Evolutionary conservation across 306 rosid species (phyloP).

Genomic region (Acacia confusa): DNA sequence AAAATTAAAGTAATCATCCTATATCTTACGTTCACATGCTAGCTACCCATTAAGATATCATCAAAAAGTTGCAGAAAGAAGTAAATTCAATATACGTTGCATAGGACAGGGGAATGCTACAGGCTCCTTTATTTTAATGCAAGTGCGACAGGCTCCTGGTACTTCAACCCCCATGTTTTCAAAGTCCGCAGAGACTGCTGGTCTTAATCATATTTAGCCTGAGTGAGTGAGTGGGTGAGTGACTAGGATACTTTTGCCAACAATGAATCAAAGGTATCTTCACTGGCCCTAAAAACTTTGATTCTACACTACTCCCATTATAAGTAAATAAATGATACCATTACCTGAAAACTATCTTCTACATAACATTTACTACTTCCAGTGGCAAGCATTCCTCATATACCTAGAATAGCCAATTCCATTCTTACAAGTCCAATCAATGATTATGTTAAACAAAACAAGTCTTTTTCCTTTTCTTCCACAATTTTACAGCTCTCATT

Average conservation of each 20-base stretch:
- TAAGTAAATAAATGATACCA: neutral
- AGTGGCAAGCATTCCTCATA: neutral
- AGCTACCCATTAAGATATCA: neutral
- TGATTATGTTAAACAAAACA: neutral
- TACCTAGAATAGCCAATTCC: neutral
- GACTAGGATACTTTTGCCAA: neutral
- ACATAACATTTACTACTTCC: neutral
- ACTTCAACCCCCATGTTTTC: neutral
- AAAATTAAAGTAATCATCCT: neutral
- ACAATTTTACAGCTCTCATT: neutral
- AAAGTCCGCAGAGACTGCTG: neutral
- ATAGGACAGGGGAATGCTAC: neutral
- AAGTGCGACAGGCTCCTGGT: neutral
- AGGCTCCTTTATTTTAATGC: neutral
- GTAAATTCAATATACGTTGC: neutral
- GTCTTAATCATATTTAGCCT: neutral
- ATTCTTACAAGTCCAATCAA: neutral
- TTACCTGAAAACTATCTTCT: neutral
- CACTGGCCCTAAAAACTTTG: neutral
- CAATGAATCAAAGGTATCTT: neutral
- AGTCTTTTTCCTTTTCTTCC: neutral
- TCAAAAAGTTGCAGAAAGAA: neutral
- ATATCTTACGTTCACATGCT: neutral
- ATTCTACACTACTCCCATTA: neutral
- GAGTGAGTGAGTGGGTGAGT: too few species aligned